These are phyloP conservation scores for Kokia cookei DNA, from an alignment of 441 rosid genomes.

Conservation along the genomic window DNA sequence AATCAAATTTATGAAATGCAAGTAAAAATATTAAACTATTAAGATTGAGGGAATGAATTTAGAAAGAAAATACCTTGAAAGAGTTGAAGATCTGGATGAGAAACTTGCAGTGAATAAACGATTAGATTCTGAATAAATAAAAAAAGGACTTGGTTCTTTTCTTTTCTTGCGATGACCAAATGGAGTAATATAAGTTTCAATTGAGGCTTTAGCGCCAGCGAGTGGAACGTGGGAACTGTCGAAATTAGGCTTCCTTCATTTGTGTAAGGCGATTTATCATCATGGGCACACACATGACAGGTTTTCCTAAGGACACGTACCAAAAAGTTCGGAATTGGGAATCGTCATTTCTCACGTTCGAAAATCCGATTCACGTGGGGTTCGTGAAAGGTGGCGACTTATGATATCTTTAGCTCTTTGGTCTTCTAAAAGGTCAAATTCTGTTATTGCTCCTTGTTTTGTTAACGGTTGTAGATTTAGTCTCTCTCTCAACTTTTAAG, in stretches of 20 bases:
- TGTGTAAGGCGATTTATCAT: neutral
- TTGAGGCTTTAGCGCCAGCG: neutral
- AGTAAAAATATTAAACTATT: neutral
- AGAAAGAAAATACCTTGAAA: neutral
- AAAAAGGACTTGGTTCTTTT: neutral
- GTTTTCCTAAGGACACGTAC: neutral
- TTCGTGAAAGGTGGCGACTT: neutral
- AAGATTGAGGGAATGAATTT: neutral
- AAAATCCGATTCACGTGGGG: neutral
- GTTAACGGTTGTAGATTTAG: too few species aligned
- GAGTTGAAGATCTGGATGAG: neutral
- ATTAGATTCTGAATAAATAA: neutral
- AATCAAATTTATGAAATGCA: neutral
- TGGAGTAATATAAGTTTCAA: neutral
- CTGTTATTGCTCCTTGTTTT: too few species aligned
- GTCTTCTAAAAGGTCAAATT: neutral
- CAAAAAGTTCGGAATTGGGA: neutral
- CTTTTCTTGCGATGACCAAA: neutral
- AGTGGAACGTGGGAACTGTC: neutral
- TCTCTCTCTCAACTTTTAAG: too few species aligned
- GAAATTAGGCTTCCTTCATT: neutral
- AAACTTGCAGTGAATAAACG: neutral
- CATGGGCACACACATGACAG: neutral
- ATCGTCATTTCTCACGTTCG: neutral
- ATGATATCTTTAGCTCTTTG: neutral